Conservation (phyloP, 1,284 basidiomycete species). For the Cryptococcus sp. region DNA sequence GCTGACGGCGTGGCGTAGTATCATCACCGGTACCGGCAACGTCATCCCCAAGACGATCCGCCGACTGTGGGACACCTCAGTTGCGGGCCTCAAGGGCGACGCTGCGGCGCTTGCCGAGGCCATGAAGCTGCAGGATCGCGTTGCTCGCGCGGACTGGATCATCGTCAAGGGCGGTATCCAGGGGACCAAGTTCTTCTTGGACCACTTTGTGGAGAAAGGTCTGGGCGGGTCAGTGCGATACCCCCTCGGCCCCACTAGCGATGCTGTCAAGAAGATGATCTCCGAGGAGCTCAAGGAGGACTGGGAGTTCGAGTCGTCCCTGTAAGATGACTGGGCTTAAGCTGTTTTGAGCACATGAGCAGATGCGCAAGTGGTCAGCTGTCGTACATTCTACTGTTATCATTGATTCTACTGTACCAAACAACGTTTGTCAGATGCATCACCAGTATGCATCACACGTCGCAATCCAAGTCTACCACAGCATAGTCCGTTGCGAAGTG, state of each 20-base stretch:
- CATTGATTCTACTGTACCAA: too few relatives aligned
- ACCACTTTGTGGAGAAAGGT: slow-evolving; percentile 71
- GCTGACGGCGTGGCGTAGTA: slow-evolving; percentile 54
- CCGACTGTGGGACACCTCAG: slow-evolving; percentile 61
- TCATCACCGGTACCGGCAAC: slow-evolving; percentile 75
- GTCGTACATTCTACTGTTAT: too few relatives aligned
- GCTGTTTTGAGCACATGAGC: too few relatives aligned
- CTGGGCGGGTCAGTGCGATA: slow-evolving; percentile 62
- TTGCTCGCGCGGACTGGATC: slow-evolving; percentile 74
- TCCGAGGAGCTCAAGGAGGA: slow-evolving; percentile 60
- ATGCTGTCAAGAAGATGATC: slow-evolving; percentile 53
- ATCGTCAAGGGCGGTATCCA: slow-evolving; percentile 64
- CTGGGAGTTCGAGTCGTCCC: slow-evolving; percentile 64
- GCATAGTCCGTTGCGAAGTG: too few relatives aligned
- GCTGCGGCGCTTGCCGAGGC: slow-evolving; percentile 66
- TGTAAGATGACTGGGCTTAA: slow-evolving; percentile 45
- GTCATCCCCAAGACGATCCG: slow-evolving; percentile 72
- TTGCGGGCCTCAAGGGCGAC: slow-evolving; percentile 53
- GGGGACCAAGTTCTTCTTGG: slow-evolving; percentile 64
- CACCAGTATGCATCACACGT: too few relatives aligned
- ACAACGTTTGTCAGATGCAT: too few relatives aligned
- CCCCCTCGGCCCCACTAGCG: slow-evolving; percentile 56
- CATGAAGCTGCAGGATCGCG: slow-evolving; percentile 65
- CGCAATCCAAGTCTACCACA: too few relatives aligned
- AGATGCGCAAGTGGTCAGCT: too few relatives aligned